Conservation (phyloP, 2,329 filamentous ascomycete species). For the Ophiobolus disseminans region DNA sequence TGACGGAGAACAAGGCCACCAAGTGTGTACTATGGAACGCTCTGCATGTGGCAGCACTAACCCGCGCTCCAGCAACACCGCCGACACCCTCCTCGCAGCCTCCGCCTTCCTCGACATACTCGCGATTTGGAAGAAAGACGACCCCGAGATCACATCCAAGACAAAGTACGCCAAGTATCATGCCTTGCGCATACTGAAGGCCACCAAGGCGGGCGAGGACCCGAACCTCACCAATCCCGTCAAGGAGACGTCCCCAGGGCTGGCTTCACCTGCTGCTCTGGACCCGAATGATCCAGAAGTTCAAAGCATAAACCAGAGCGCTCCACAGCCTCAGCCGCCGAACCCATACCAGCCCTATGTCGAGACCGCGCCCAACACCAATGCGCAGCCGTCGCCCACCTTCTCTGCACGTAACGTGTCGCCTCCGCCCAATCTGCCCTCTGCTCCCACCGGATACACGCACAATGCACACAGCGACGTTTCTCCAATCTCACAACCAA, state of each 20-base stretch:
- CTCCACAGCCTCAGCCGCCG: constrained; percentile 26
- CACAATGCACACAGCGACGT: constrained; percentile 55
- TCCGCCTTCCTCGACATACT: constrained; percentile 90
- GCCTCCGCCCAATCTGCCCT: constrained; percentile 47
- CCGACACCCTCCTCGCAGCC: constrained; percentile 90
- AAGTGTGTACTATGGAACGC: constrained; percentile 58
- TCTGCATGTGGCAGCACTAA: constrained; percentile 9
- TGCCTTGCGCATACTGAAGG: constrained; percentile 86
- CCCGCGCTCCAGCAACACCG: constrained; percentile 72
- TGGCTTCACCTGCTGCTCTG: constrained; percentile 53
- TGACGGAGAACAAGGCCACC: constrained; percentile 83
- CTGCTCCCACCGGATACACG: constrained; percentile 40
- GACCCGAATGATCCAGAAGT: constrained; percentile 72
- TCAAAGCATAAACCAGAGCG: constrained; percentile 56
- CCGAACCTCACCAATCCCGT: constrained; percentile 90
- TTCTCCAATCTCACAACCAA: constrained; percentile 60
- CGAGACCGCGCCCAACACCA: constrained; percentile 67
- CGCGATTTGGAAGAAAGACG: constrained; percentile 77
- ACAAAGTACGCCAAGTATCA: constrained; percentile 98
- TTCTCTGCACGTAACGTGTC: constrained; percentile 54
- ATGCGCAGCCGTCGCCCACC: constrained; percentile 53
- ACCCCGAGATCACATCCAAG: constrained; percentile 80
- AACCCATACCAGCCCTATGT: constrained; percentile 59
- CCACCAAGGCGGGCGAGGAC: constrained; percentile 87
- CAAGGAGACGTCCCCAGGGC: constrained; percentile 56